These are phyloP conservation scores for Backusella mclennaniae DNA, from an alignment of 192 early-diverging fungal species.

Conservation along the genomic window DNA sequence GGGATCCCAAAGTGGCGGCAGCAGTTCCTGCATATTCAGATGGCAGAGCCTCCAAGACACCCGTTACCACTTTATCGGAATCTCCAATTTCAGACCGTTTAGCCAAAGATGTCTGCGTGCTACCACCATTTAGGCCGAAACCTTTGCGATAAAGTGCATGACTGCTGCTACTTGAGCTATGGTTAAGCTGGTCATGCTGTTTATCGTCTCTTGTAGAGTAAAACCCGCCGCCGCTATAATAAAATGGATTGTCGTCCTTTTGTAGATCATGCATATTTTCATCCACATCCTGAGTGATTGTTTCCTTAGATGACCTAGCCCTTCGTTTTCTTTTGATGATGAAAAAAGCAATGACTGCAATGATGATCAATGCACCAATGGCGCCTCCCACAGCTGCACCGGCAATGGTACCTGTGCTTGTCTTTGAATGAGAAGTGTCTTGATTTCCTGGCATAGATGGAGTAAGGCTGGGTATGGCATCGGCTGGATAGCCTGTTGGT, in stretches of 20 bases:
- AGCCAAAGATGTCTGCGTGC: slow-evolving; percentile 2
- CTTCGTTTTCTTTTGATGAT: slow-evolving; percentile 9
- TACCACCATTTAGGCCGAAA: neutral
- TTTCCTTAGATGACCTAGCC: neutral
- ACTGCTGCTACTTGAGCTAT: neutral
- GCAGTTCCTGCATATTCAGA: neutral
- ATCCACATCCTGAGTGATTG: neutral
- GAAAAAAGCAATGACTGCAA: slow-evolving; percentile 26
- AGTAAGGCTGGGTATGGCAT: neutral
- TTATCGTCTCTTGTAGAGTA: neutral
- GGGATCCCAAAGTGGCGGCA: slow-evolving; percentile 12
- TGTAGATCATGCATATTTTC: neutral
- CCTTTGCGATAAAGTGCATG: neutral
- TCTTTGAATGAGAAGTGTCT: neutral
- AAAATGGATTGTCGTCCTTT: slow-evolving; percentile 12
- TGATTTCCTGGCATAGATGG: neutral
- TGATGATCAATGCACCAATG: neutral
- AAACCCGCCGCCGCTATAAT: neutral
- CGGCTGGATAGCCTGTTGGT: slow-evolving; percentile 16
- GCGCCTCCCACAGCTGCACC: slow-evolving; percentile 38
- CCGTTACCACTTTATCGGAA: slow-evolving; percentile 14
- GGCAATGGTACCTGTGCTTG: slow-evolving; percentile 38
- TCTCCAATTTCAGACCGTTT: slow-evolving; percentile 24
- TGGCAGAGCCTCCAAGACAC: slow-evolving; percentile 23
- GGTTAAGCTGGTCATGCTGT: neutral